Percentiles rank a stretch among this genome's conserved stretches.
phyloP scores from a whole-genome alignment of 1,139 yeast genomes.

The Protomyces pachydermus region DNA sequence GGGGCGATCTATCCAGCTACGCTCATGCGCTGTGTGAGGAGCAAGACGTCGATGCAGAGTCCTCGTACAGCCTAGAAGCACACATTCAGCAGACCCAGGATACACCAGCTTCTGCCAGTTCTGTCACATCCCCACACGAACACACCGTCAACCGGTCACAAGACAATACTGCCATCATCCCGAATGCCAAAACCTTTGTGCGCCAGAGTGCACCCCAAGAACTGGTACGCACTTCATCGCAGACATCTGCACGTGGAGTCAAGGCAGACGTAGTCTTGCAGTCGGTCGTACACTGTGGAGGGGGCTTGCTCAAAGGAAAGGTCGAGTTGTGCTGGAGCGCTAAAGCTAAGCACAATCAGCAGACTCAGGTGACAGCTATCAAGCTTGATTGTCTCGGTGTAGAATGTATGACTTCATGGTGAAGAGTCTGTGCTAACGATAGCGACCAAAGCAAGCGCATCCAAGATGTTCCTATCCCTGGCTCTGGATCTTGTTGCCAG shows the following conservation, averaged over 20 bases:
- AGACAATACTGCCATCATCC: neutral
- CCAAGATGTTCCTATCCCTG: constrained; percentile 3
- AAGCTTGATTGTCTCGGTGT: constrained; percentile 19
- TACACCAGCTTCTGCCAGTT: neutral
- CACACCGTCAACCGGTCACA: too few relatives aligned
- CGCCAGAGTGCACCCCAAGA: constrained; percentile 20
- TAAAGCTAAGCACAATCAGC: constrained; percentile 4
- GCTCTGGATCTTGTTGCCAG: constrained; percentile 12
- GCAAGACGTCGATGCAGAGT: neutral
- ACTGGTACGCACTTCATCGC: neutral
- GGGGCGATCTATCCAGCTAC: neutral
- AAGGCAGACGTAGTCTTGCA: constrained; percentile 1
- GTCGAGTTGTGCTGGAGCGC: constrained; percentile 1
- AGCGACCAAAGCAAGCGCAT: neutral
- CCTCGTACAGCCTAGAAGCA: neutral
- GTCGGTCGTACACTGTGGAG: constrained; percentile 9
- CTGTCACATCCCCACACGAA: too few relatives aligned
- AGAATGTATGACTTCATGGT: constrained; percentile 1
- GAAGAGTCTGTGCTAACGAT: neutral
- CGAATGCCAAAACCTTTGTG: constrained; percentile 11
- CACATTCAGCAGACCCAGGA: neutral
- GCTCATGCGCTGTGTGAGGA: neutral
- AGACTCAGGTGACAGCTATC: constrained; percentile 3
- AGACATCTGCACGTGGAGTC: constrained; percentile 10
- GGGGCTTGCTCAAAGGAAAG: constrained; percentile 14